Conservation (phyloP, 129 eudicot genomes). For the Daucus carota region DH1_v3.0 NC_030385.2:37633001-37633500, state of each 20-base stretch:
- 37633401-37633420: not conserved
- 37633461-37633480: no score
- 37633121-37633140: not conserved
- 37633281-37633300: not conserved
- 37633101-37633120: not conserved
- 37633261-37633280: not conserved
- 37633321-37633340: conserved; percentile 10
- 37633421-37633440: not conserved
- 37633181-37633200: not conserved
- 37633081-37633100: not conserved
- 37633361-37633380: not conserved
- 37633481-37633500: not conserved
- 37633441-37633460: no score
- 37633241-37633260: not conserved
- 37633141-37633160: not conserved
- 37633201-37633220: not conserved
- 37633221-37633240: conserved; percentile 4
- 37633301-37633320: no score
- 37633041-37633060: conserved; percentile 55
- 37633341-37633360: conserved; percentile 43
- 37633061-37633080: conserved; percentile 31
- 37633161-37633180: not conserved
- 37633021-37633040: conserved; percentile 7
- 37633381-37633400: not conserved
- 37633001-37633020: conserved; percentile 7